Base-by-base conservation (phyloP, 2,329 filamentous ascomycete genomes). In the Pyrenochaeta sp. region DNA sequence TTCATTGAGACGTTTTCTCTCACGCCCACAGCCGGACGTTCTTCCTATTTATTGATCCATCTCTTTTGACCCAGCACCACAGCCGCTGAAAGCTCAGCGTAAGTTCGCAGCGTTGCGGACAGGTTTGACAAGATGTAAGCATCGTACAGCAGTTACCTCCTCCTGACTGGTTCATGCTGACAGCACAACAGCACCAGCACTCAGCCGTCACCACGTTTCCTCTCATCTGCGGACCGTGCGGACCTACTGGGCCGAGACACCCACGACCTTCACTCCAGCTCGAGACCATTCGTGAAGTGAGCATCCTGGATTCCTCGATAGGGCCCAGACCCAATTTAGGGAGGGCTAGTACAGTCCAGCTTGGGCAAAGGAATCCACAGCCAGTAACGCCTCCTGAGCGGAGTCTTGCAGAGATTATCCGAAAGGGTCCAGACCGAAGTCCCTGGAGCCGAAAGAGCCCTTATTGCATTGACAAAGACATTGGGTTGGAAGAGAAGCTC, bases 141-240 rank as follows among this genome's bases (percentile, higher is more conserved):
- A 23, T 14, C 11, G 7, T 21, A 12, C 18, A 20, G 18, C 36
- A 7, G 4, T 3, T 23, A 14, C n/a, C 14, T 30, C 17, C 15
- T 36, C 7, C 9, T 3, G n/a, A 30, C 18, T 17, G 21, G 9
- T n/a, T 15, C 7, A 29, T 5, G 32, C 36, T 43, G 35, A 45
- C 27, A 17, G 29, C 27, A 21, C 7, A n/a, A 40, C 42, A 45
- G 45, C 35, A 48, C 18, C 21, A 20, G 44, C 35, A 29, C 18
- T 21, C 31, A 45, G 51, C 52, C 54, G 40, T 32, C 55, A 62
- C 31, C 45, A 58, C 60, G 58, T 53, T 58, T 47, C 31, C 53
- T 11, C 42, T 27, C 9, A 27, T 54, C 30, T 60, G 54, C 35
- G 56, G 36, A 23, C 32, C 51, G 37, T 60, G 52, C 21, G 48